phyloP scores from a whole-genome alignment of 345 rosid genomes.

The Luvunga scandens region DNA sequence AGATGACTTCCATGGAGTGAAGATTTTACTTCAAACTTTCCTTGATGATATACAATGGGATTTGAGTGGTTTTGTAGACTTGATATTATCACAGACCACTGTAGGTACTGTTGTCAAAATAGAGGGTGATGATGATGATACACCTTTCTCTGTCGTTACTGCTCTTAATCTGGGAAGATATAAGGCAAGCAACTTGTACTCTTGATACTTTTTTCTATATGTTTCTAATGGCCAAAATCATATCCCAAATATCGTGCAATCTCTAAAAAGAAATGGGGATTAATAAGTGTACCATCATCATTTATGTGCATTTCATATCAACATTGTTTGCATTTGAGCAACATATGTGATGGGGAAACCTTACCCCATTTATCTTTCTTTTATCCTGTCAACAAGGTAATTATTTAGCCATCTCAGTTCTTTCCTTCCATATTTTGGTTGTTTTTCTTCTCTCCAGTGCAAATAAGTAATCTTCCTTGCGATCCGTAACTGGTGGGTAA shows the following conservation, averaged over 20 bases:
- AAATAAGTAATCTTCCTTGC: not conserved
- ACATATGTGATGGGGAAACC: not conserved
- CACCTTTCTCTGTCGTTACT: conserved; percentile 56
- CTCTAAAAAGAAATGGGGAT: not conserved
- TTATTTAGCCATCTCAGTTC: not conserved
- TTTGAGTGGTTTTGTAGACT: conserved; percentile 82
- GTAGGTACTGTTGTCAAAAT: conserved; percentile 95
- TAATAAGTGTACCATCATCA: not conserved
- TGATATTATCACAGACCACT: conserved; percentile 73
- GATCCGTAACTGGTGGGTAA: not conserved
- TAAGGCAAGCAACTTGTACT: conserved; percentile 43
- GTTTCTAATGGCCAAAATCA: not conserved
- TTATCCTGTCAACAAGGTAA: not conserved
- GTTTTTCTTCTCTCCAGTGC: not conserved
- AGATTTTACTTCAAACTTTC: conserved; percentile 59
- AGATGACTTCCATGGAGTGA: conserved; percentile 77
- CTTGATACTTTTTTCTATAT: not conserved
- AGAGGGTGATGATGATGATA: conserved; percentile 68
- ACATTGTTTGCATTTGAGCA: not conserved
- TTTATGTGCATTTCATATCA: not conserved
- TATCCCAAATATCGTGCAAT: not conserved
- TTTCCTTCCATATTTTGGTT: not conserved
- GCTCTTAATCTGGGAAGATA: conserved; percentile 78
- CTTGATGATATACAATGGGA: conserved; percentile 81
- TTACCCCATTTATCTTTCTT: not conserved